Evolutionary conservation across 2,329 filamentous ascomycete species (phyloP).

Genomic region (Aspergillus arachidicola): DNA sequence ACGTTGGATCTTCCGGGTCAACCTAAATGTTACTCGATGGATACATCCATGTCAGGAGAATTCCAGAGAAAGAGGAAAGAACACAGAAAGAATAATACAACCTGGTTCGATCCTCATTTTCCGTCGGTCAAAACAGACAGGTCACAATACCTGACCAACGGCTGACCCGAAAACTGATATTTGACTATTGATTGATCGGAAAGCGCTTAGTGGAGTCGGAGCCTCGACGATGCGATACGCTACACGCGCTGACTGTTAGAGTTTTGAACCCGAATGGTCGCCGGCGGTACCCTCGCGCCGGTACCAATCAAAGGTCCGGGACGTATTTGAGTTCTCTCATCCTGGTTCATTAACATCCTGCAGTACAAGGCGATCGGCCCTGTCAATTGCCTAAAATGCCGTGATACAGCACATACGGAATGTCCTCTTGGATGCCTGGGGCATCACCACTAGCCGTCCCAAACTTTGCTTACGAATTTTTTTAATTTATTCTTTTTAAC

Average conservation of each 20-base stretch:
- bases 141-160: conserved; percentile 10
- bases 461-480: neutral
- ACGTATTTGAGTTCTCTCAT: conserved; percentile 40
- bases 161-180: neutral
- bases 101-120: neutral
- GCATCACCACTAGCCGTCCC: neutral
- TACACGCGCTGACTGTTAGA: conserved; percentile 22
- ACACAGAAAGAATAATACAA: neutral
- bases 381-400: conserved; percentile 23
- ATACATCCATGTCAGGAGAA: neutral
- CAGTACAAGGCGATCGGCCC: conserved; percentile 28
- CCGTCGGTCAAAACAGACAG: conserved; percentile 1
- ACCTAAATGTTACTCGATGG: neutral
- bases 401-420: too few species aligned
- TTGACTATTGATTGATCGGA: conserved; percentile 20
- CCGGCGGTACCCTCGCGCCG: conserved; percentile 16
- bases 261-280: conserved; percentile 15
- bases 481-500: neutral
- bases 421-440: neutral
- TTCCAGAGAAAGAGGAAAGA: conserved; percentile 5
- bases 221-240: conserved; percentile 26
- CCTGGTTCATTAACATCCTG: conserved; percentile 14
- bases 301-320: conserved; percentile 30
- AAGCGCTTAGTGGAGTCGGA: conserved; percentile 16
- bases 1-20: neutral